These are phyloP conservation scores for Anisodus acutangulus DNA, from an alignment of 257 asterid genomes.

Conservation along the genomic window DNA sequence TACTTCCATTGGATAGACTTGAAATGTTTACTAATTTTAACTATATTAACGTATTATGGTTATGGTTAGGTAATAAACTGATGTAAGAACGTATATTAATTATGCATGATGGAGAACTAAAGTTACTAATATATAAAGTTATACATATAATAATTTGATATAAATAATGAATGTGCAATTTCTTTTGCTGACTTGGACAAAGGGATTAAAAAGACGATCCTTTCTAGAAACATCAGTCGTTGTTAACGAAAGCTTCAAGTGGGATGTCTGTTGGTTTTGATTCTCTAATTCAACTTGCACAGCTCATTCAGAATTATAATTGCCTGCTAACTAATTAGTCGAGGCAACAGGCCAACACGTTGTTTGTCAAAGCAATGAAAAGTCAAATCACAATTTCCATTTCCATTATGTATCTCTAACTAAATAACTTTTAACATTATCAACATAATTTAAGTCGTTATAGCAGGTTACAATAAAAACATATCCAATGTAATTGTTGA, in stretches of 20 bases:
- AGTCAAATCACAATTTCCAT: background rate
- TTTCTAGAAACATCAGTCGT: background rate
- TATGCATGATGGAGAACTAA: too few species aligned
- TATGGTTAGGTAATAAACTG: too few species aligned
- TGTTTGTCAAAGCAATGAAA: background rate
- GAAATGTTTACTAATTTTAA: too few species aligned
- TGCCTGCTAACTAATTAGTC: background rate
- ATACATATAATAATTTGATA: too few species aligned
- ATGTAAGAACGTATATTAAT: too few species aligned
- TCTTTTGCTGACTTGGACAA: background rate
- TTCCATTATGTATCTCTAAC: background rate
- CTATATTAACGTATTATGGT: too few species aligned
- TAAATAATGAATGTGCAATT: too few species aligned
- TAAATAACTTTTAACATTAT: background rate
- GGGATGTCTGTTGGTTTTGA: slow-evolving; percentile 17
- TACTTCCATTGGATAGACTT: too few species aligned
- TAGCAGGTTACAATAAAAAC: background rate
- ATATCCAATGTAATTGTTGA: too few species aligned
- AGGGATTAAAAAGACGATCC: background rate
- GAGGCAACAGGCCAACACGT: slow-evolving; percentile 24
- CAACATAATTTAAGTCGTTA: background rate
- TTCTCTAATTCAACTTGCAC: background rate
- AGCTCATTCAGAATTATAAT: background rate
- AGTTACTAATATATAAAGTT: too few species aligned
- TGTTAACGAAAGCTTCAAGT: background rate